These are phyloP conservation scores for Annulohypoxylon stygium DNA, from an alignment of 495 filamentous ascomycete genomes.

Conservation along the genomic window DNA sequence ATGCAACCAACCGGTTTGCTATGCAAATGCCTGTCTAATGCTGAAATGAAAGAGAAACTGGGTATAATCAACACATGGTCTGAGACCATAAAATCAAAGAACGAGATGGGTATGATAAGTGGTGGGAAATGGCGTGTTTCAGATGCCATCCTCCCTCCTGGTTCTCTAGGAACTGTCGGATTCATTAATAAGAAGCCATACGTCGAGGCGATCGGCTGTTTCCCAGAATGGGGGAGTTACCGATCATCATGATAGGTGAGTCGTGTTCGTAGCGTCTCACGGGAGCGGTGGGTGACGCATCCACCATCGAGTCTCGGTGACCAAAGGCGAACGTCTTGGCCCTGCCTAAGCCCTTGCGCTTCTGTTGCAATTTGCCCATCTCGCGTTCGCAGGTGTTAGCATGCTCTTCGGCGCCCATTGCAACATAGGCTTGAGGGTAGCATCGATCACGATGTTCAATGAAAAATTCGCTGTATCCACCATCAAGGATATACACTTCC, in stretches of 20 bases:
- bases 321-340: constrained; percentile 96
- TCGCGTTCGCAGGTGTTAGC: constrained; percentile 92
- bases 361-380: constrained; percentile 83
- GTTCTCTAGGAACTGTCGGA: neutral
- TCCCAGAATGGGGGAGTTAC: constrained; percentile 64
- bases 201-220: constrained; percentile 70
- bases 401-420: constrained; percentile 92
- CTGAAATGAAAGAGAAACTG: constrained; percentile 37
- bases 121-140: neutral
- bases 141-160: constrained; percentile 18
- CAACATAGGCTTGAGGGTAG: constrained; percentile 93
- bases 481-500: constrained; percentile 96
- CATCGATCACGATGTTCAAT: constrained; percentile 79
- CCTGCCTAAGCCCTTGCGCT: constrained; percentile 83
- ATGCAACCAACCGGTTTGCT: constrained; percentile 47
- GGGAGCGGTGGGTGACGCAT: constrained; percentile 83
- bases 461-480: constrained; percentile 96
- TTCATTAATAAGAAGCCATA: constrained; percentile 76
- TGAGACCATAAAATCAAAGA: constrained; percentile 31
- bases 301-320: constrained; percentile 71
- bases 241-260: constrained; percentile 64
- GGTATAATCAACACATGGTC: constrained; percentile 45
- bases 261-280: constrained; percentile 61
- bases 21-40: constrained; percentile 53
- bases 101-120: neutral